Evolutionary conservation across 805 yeast species (phyloP).

Genomic region (Scheffersomyces coipomensis): DNA sequence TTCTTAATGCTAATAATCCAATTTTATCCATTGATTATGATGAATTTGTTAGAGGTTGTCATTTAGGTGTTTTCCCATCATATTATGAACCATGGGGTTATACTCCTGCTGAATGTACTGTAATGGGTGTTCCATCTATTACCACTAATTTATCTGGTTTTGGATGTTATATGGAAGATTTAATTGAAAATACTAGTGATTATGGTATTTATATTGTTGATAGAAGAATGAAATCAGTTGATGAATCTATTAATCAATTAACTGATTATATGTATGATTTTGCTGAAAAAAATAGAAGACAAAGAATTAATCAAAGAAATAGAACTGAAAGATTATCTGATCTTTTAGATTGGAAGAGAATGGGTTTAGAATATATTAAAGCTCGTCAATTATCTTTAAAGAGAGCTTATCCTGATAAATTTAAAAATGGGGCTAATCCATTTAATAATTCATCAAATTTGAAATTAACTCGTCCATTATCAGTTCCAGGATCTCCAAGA

Average conservation of each 20-base stretch:
- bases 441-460: slow-evolving; percentile 45
- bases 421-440: slow-evolving; percentile 51
- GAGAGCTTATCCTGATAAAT: slow-evolving; percentile 90
- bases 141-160: slow-evolving; percentile 95
- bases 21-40: slow-evolving; percentile 91
- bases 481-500: slow-evolving; percentile 97
- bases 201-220: slow-evolving; percentile 97
- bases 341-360: slow-evolving; percentile 93
- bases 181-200: slow-evolving; percentile 90
- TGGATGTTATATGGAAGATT: slow-evolving; percentile 98
- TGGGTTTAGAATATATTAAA: slow-evolving; percentile 95
- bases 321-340: slow-evolving; percentile 94
- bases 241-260: slow-evolving; percentile 89
- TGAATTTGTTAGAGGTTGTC: slow-evolving; percentile 97
- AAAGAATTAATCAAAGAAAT: slow-evolving; percentile 95
- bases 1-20: slow-evolving; percentile 91
- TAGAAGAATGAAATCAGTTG: slow-evolving; percentile 87
- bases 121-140: slow-evolving; percentile 98
- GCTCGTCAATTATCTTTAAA: slow-evolving; percentile 90
- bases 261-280: slow-evolving; percentile 88
- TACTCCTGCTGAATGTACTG: slow-evolving; percentile 99
- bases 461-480: slow-evolving; percentile 85
- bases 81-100: slow-evolving; percentile 99
- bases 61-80: slow-evolving; percentile 96
- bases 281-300: slow-evolving; percentile 86